These are phyloP conservation scores for Aspergillus novoparasiticus DNA, from an alignment of 2,329 filamentous ascomycete genomes.

Conservation along the genomic window DNA sequence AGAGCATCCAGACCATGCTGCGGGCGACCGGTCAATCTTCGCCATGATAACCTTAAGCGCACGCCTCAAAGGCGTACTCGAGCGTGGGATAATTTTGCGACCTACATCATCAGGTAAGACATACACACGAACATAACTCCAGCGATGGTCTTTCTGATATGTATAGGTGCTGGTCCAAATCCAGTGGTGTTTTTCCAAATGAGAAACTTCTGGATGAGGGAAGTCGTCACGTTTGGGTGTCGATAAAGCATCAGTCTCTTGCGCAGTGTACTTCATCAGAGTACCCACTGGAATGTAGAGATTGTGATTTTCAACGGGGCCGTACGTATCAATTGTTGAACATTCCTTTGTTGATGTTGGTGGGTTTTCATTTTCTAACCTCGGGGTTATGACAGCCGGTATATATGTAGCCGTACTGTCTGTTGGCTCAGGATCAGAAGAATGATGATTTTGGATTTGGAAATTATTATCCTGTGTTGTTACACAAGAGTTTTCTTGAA, in stretches of 20 bases:
- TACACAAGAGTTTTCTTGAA: background rate
- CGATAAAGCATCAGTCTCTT: background rate
- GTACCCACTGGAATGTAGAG: constrained; percentile 38
- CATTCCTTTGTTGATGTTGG: background rate
- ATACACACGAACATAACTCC: constrained; percentile 38
- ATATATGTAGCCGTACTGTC: background rate
- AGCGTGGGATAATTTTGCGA: constrained; percentile 36
- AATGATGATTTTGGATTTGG: background rate
- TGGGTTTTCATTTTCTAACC: background rate
- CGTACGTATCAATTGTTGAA: background rate
- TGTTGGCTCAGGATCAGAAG: background rate
- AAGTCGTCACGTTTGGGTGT: constrained; percentile 11
- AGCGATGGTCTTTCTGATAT: constrained; percentile 17
- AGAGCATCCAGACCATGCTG: constrained; percentile 42
- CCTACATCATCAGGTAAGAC: constrained; percentile 45
- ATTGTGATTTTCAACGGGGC: constrained; percentile 15
- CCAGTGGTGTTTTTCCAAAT: constrained; percentile 39
- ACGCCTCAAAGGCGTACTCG: constrained; percentile 34
- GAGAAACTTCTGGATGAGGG: constrained; percentile 25
- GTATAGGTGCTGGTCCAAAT: constrained; percentile 31
- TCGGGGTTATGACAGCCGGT: background rate
- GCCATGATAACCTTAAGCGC: constrained; percentile 44
- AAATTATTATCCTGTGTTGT: background rate
- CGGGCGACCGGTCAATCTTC: constrained; percentile 40
- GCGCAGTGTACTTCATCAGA: constrained; percentile 21